These are phyloP conservation scores for Solanum verrucosum DNA, from an alignment of 257 asterid species.

Conservation along the genomic window DNA sequence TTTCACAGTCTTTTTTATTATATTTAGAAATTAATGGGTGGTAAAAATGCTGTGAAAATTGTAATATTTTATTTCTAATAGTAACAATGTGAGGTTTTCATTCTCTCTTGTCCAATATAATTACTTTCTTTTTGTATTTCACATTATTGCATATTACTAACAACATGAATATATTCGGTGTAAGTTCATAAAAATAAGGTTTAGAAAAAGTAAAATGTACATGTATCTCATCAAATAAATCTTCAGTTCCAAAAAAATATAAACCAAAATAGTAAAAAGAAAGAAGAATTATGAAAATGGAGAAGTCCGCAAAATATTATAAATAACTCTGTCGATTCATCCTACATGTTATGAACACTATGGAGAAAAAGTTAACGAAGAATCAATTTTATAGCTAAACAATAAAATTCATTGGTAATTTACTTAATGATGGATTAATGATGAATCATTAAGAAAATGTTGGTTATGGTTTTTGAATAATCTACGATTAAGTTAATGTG, in stretches of 20 bases:
- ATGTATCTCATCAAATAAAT: too few relatives aligned
- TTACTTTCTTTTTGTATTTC: not conserved
- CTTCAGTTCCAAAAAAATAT: too few relatives aligned
- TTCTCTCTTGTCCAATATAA: not conserved
- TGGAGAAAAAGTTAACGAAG: not conserved
- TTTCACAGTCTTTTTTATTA: slow-evolving; percentile 40
- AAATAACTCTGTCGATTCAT: not conserved
- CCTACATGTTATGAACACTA: not conserved
- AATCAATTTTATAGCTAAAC: not conserved
- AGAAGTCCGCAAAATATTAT: too few relatives aligned
- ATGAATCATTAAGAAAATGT: not conserved
- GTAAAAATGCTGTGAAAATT: slow-evolving; percentile 63
- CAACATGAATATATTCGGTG: too few relatives aligned
- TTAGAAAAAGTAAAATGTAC: too few relatives aligned
- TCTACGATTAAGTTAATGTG: not conserved
- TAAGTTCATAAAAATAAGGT: too few relatives aligned
- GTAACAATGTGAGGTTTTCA: not conserved
- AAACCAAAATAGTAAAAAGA: too few relatives aligned
- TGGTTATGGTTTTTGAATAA: not conserved
- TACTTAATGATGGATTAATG: not conserved
- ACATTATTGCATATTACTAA: not conserved
- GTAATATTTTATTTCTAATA: slow-evolving; percentile 23
- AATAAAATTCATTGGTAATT: not conserved
- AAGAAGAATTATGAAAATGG: too few relatives aligned
- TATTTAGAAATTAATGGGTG: not conserved